These are phyloP conservation scores for Pleurostoma richardsiae DNA, from an alignment of 2,329 filamentous ascomycete genomes.

Conservation along the genomic window DNA sequence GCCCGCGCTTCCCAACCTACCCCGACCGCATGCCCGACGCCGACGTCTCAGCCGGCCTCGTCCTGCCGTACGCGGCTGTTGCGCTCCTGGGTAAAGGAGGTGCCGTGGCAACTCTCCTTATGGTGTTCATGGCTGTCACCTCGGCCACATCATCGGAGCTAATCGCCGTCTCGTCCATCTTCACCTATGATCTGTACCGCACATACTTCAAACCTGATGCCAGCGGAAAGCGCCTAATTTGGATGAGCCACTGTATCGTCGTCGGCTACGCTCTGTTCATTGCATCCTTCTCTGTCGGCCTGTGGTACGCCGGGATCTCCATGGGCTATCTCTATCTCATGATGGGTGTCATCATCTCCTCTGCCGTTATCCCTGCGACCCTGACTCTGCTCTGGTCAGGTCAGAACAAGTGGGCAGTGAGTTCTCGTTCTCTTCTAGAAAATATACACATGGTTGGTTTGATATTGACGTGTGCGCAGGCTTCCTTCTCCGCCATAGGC, in stretches of 20 bases:
- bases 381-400: conserved; percentile 76
- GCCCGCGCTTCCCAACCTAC: conserved; percentile 66
- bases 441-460: neutral
- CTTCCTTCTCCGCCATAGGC: conserved; percentile 62
- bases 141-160: conserved; percentile 77
- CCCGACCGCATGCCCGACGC: conserved; percentile 65
- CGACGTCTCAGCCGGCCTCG: conserved; percentile 78
- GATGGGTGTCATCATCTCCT: conserved; percentile 88
- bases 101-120: conserved; percentile 70
- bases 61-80: conserved; percentile 80
- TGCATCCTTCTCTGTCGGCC: conserved; percentile 71
- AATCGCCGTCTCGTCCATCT: conserved; percentile 83
- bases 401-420: conserved; percentile 66
- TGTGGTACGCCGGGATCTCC: conserved; percentile 68
- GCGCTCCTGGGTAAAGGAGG: conserved; percentile 78
- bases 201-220: conserved; percentile 79
- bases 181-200: conserved; percentile 84
- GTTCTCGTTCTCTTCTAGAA: neutral
- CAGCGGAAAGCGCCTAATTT: conserved; percentile 71
- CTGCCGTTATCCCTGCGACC: conserved; percentile 77
- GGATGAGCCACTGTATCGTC: conserved; percentile 72
- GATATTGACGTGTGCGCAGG: conserved; percentile 19
- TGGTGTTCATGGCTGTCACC: conserved; percentile 89
- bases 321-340: conserved; percentile 89
- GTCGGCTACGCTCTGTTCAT: conserved; percentile 69